Conservation (phyloP, 2,329 filamentous ascomycete species). For the Xylaria sp. region DNA sequence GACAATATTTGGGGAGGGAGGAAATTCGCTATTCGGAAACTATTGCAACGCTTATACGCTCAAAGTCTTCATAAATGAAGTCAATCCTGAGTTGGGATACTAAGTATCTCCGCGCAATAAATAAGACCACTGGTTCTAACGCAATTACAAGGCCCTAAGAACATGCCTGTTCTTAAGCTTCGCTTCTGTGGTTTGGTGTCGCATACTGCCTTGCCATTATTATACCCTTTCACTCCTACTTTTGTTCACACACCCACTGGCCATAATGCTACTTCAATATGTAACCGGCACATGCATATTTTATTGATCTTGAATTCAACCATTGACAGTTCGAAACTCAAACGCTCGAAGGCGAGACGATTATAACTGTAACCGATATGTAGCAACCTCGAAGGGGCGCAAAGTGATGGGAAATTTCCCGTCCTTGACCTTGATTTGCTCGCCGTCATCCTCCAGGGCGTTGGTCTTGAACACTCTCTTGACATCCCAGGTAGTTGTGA, state of each 20-base stretch:
- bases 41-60: background rate
- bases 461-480: conserved; percentile 86
- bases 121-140: background rate
- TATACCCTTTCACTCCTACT: background rate
- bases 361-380: conserved; percentile 72
- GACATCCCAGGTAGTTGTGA: conserved; percentile 75
- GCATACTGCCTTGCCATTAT: background rate
- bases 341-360: conserved; percentile 4
- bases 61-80: background rate
- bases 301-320: background rate
- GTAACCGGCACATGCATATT: background rate
- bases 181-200: background rate
- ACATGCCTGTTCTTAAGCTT: background rate
- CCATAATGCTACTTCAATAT: background rate
- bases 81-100: background rate
- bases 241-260: background rate
- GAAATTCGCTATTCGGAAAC: conserved; percentile 1
- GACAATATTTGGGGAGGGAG: no score
- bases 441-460: conserved; percentile 85
- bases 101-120: background rate
- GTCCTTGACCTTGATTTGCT: conserved; percentile 66
- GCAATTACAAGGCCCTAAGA: background rate
- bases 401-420: conserved; percentile 71
- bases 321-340: background rate
- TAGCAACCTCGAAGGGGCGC: conserved; percentile 86